Evolutionary conservation across 1,284 basidiomycete species (phyloP), one percentile per base, ranked within the genome.

Genomic region (Blastosporella zonata): DNA sequence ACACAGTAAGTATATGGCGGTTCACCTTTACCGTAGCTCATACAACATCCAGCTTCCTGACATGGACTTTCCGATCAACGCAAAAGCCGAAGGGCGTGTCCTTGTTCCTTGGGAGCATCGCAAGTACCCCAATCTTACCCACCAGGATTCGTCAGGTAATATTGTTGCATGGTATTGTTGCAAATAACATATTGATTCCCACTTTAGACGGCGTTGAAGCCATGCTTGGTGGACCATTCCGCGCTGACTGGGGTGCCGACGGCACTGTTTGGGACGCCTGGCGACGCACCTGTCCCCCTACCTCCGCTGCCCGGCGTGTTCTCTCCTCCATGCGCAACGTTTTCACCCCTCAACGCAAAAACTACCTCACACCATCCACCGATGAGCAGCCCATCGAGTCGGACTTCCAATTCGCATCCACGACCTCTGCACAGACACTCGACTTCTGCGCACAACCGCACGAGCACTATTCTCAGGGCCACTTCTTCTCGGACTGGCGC

Each of bases 401-500:
- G 31, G 82, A 82, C 53, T 87, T 88, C 61, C 60, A 59, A 4
- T 95, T 90, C 64, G 69, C 71, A 15, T 65, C 68, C 48, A 68
- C 65, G 5, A 81, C 85, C 1, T 84, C 88, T 6, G 49, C 55
- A 42, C 75, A 81, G 50, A 71, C 74, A 15, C 78, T 81, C 55
- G 84, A 94, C 60, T 94, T 89, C 60, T 97, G 94, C 67, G 64
- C 73, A 22, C 74, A 82, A 37, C 93, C 94, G 0, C 87, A 89
- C 70, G 84, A 88, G 23, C 92, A 88, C 59, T 86, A 87, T 62
- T 77, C 78, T 36, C 93, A 97, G 63, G 93, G 93, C 6, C 93
- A 93, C 64, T 97, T 96, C 68, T 97, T 96, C 78, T 91, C 90
- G 15, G 94, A 97, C 66, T 96, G 91, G 87, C 75, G 94, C 15